Percentiles rank a stretch among this genome's conserved stretches.
These are phyloP conservation scores for Wickerhamiella spandovensis DNA, from an alignment of 805 yeast species.

Conservation along the genomic window DNA sequence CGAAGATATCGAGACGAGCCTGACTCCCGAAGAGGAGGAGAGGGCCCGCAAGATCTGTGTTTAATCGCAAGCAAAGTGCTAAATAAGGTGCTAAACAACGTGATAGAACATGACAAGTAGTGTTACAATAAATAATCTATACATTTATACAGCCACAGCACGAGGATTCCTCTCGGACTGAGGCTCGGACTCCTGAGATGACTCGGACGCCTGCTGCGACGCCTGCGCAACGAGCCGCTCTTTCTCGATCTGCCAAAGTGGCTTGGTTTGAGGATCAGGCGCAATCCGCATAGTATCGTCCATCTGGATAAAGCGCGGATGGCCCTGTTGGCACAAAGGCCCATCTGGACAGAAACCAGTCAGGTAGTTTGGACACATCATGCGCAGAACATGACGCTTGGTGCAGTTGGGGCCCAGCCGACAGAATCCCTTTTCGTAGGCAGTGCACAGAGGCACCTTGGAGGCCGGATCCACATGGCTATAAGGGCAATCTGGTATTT, in stretches of 20 bases:
- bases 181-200: too few relatives aligned
- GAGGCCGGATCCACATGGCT: slow-evolving; percentile 81
- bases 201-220: background rate
- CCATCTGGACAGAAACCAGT: slow-evolving; percentile 94
- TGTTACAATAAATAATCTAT: background rate
- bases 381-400: slow-evolving; percentile 62
- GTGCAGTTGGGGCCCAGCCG: slow-evolving; percentile 80
- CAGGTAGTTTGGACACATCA: slow-evolving; percentile 66
- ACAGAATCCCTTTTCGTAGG: slow-evolving; percentile 81
- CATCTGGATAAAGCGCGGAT: slow-evolving; percentile 51
- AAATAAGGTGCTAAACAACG: too few relatives aligned
- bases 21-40: background rate
- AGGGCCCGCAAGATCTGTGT: background rate
- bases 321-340: slow-evolving; percentile 59
- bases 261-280: slow-evolving; percentile 15
- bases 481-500: slow-evolving; percentile 86
- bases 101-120: too few relatives aligned
- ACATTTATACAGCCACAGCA: background rate
- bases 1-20: background rate
- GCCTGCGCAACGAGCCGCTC: background rate
- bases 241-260: background rate
- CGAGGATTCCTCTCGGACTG: background rate
- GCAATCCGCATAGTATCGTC: slow-evolving; percentile 28
- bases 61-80: too few relatives aligned
- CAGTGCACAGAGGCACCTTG: slow-evolving; percentile 76